phyloP scores from a whole-genome alignment of 2,329 filamentous ascomycete genomes.

The Phaeosphaeria sp. region DNA sequence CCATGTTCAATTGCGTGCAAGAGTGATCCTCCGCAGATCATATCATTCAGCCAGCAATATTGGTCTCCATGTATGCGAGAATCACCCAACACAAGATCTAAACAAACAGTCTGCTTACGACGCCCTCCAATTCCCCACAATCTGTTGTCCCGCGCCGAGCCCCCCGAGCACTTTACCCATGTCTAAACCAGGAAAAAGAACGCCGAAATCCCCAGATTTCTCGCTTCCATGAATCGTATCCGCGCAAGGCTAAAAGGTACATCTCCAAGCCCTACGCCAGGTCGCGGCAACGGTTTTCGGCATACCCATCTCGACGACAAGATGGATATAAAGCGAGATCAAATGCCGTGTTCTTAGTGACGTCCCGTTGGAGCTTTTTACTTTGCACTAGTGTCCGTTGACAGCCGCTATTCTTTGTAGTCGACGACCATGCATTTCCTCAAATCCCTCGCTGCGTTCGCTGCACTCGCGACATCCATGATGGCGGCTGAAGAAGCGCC shows the following conservation, averaged over 20 bases:
- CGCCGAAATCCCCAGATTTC: not conserved
- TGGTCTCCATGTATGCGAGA: not conserved
- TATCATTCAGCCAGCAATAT: not conserved
- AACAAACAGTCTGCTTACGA: not conserved
- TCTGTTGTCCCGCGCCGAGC: not conserved
- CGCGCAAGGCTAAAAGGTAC: not conserved
- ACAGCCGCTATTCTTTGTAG: not conserved
- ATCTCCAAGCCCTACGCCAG: not conserved
- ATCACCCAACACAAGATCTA: not conserved
- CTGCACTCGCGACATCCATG: conserved; percentile 7
- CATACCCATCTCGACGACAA: not conserved
- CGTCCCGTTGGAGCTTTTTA: no score
- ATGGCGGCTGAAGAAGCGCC: conserved; percentile 22
- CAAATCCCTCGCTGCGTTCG: conserved; percentile 10
- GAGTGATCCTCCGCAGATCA: no score
- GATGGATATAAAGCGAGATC: not conserved
- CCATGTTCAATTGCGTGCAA: not conserved
- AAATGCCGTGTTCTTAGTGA: not conserved
- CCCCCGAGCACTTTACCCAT: not conserved
- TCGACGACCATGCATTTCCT: conserved; percentile 15
- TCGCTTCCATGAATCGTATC: not conserved
- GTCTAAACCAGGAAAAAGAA: not conserved
- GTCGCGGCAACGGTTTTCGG: not conserved
- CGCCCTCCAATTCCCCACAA: not conserved
- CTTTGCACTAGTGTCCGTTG: not conserved